Percentiles rank a stretch among this genome's conserved stretches.
Evolutionary conservation across 2,329 filamentous ascomycete species (phyloP).

Genomic region (Aaosphaeria arxii): DNA sequence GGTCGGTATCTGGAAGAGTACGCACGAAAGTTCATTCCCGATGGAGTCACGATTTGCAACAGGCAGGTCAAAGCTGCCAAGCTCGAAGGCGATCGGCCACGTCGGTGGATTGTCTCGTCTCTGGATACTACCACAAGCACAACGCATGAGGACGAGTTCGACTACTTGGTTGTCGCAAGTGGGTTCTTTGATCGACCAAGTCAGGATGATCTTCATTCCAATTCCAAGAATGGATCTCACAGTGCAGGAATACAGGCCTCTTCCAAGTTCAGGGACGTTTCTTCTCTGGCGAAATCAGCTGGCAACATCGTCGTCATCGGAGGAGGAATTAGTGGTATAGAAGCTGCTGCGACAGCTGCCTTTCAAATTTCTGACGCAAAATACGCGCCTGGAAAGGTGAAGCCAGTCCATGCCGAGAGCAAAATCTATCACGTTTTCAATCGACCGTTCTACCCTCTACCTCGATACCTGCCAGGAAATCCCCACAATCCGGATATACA

Average conservation of each 20-base stretch:
- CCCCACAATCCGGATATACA: conserved; percentile 16
- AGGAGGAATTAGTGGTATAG: conserved; percentile 79
- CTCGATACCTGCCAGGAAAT: conserved; percentile 45
- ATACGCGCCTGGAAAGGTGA: conserved; percentile 47
- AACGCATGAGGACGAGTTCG: conserved; percentile 48
- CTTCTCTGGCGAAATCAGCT: conserved; percentile 11
- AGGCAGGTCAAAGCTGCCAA: conserved; percentile 31
- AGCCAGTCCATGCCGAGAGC: conserved; percentile 38
- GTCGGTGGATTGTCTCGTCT: conserved; percentile 19
- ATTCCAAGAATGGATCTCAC: background rate
- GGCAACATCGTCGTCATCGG: conserved; percentile 72
- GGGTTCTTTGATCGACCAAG: conserved; percentile 64
- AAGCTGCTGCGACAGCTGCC: conserved; percentile 71
- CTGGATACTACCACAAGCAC: conserved; percentile 12
- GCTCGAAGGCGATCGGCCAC: conserved; percentile 3
- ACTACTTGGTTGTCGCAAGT: conserved; percentile 69
- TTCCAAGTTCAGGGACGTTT: conserved; percentile 22
- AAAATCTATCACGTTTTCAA: conserved; percentile 67
- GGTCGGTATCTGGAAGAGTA: conserved; percentile 70
- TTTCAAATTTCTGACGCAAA: conserved; percentile 64
- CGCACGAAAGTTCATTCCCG: conserved; percentile 53
- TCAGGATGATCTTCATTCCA: background rate
- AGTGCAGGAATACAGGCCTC: conserved; percentile 22
- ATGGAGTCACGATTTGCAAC: conserved; percentile 50
- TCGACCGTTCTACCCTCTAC: conserved; percentile 70